Evolutionary conservation across 2,329 filamentous ascomycete species (phyloP), one percentile per base, ranked within the genome.

Genomic region (Cytospora chrysosperma): DNA sequence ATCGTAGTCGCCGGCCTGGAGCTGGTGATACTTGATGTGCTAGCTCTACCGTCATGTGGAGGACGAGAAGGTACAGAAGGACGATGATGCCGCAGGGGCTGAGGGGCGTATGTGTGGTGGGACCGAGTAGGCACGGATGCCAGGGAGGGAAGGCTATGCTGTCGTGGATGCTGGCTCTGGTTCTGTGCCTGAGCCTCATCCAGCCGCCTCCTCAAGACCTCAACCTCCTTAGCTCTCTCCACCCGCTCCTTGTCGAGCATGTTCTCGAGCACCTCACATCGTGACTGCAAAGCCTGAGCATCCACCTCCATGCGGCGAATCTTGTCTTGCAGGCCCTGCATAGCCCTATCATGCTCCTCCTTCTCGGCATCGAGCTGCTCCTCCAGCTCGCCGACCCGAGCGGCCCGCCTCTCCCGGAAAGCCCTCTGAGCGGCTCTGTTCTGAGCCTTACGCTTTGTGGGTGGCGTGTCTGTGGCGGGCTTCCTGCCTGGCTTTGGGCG

Each of bases 391-490:
- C 90, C 88, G 8, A 97, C 91, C 47, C 92, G 90, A 27, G 92
- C 91, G 2, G 92, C 92, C 67, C 94, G 86, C 63, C 94, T 84
- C 77, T 97, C 93, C 37, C 94, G 85, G 76, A 98, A 98, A 1
- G 91, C 92, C 64, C 94, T 83, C 78, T 98, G 94, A 3, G 94
- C 94, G 54, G 92, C 91, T 65, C 95, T 86, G 75, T 98, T 98
- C 78, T 98, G 95, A 1, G 92, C 91, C 80, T 97, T 96, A 68
- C 95, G 87, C 79, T 96, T 96, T 51, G 93, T 96, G 1, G 91
- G 91, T 17, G 93, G 93, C 59, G 93, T 96, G 73, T 97, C 93
- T 40, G 92, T 96, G 54, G 92, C 92, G 3, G 94, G 93, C 82
- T 98, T 98, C 70, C 94, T 88, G 56, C 94, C 94, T 26, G 95